Evolutionary conservation across 1,284 basidiomycete species (phyloP), one percentile per base, ranked within the genome.

Genomic region (Moesziomyces sp.): DNA sequence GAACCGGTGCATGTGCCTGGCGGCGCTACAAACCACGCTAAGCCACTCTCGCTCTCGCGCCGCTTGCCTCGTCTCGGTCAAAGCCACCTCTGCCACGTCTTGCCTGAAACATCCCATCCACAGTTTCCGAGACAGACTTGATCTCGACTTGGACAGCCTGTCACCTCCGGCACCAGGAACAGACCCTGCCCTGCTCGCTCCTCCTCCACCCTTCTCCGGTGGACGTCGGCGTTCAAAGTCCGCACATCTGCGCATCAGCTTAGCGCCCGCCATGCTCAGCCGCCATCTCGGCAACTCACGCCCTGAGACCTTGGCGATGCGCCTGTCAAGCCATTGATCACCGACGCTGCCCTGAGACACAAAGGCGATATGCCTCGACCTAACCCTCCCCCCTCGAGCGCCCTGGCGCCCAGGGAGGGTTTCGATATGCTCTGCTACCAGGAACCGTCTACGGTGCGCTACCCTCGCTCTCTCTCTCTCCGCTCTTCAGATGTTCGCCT

Each of bases 121-220:
- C 28, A 18, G 42, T 58, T 52, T 51, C 48, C 52, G 52, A 65
- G 47, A 59, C 57, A 55, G 24, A 14, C 48, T 38, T 21, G 57
- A 40, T 46, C 57, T 58, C 48, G 47, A 59, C 57, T 35, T 48
- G 23, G 49, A 42, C 48, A 34, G 30, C 30, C 30, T 34, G 30
- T 34, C 30, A 34, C 30, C 30, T 34, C 4, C 30, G 1, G 11
- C 30, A 34, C 10, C 30, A 40, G 38, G 38, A 18, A 16, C 38
- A 40, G 16, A 18, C 38, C 16, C 38, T 40, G 14, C 38, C 38
- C 14, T 13, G 1, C 3, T 34, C 11, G 1, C 13, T 34, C 30
- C 13, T 34, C 30, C 30, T 34, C 30, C 11, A 4, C 11, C 13
- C 30, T 13, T 13, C 10, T 13, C 3, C 30, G 11, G 3, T 34